Evolutionary conservation across 1,284 basidiomycete genomes (phyloP).

Genomic region (Clitocybe nebularis): DNA sequence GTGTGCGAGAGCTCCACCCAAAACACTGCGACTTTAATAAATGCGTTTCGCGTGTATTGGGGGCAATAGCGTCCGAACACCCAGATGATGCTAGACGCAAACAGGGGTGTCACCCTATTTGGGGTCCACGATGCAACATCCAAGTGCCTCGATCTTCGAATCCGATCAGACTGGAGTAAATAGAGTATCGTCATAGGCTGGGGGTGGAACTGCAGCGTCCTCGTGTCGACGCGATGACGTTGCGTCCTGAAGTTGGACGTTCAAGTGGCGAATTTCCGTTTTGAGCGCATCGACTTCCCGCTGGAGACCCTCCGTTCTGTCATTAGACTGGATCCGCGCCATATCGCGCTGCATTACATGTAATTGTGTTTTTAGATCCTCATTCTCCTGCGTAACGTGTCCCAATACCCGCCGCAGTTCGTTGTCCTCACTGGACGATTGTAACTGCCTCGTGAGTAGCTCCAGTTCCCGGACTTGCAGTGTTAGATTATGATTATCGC

Average conservation of each 20-base stretch:
- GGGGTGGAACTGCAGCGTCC: conserved; percentile 27
- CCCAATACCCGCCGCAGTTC: conserved; percentile 16
- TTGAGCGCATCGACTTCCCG: conserved; percentile 23
- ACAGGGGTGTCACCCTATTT: too few species aligned
- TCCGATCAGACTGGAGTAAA: background rate
- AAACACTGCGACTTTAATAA: too few species aligned
- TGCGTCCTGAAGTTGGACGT: conserved; percentile 8
- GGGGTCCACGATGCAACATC: too few species aligned
- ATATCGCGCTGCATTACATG: conserved; percentile 9
- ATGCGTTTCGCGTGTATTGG: too few species aligned
- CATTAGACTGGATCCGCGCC: conserved; percentile 4
- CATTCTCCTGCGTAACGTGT: conserved; percentile 21
- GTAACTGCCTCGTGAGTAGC: conserved; percentile 14
- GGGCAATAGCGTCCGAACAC: too few species aligned
- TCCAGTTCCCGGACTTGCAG: conserved; percentile 16
- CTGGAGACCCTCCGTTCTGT: conserved; percentile 21
- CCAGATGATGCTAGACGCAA: too few species aligned
- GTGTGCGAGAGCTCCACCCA: too few species aligned
- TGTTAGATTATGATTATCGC: conserved; percentile 14
- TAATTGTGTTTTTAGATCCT: conserved; percentile 14
- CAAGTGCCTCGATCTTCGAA: too few species aligned
- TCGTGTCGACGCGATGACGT: conserved; percentile 14
- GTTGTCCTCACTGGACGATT: conserved; percentile 17
- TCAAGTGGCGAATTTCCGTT: conserved; percentile 14
- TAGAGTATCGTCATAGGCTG: conserved; percentile 28